Conservation (phyloP, 2,329 filamentous ascomycete genomes). For the Trichoderma aggressivum region DNA sequence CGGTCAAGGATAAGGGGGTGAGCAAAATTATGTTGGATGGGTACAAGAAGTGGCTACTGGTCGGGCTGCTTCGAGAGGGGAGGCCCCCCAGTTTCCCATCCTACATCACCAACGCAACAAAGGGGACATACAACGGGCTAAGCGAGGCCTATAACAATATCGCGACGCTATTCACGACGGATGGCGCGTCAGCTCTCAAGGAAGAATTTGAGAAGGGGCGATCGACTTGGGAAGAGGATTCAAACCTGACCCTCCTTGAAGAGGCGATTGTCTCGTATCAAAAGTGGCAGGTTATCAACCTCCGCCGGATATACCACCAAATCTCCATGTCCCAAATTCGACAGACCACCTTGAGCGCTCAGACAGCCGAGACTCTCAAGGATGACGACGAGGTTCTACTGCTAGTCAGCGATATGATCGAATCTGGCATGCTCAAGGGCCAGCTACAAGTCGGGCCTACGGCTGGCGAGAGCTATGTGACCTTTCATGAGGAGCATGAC, state of each 20-base stretch:
- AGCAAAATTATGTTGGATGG: conserved; percentile 83
- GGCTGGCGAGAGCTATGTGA: conserved; percentile 46
- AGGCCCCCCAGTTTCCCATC: conserved; percentile 53
- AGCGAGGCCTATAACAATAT: conserved; percentile 70
- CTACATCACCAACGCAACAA: conserved; percentile 49
- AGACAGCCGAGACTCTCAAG: conserved; percentile 45
- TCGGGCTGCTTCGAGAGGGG: conserved; percentile 69
- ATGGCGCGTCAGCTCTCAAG: conserved; percentile 54
- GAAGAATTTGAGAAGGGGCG: conserved; percentile 59
- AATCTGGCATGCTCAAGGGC: conserved; percentile 50
- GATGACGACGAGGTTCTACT: conserved; percentile 42
- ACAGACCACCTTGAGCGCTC: conserved; percentile 49
- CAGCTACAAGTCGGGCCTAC: conserved; percentile 45
- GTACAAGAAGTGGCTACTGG: conserved; percentile 86
- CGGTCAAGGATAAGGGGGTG: conserved; percentile 57
- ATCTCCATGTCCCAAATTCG: conserved; percentile 54
- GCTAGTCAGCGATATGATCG: conserved; percentile 55
- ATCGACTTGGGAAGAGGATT: conserved; percentile 64
- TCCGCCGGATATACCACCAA: conserved; percentile 68
- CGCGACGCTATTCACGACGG: conserved; percentile 62
- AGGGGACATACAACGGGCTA: conserved; percentile 55
- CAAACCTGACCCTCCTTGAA: conserved; percentile 66
- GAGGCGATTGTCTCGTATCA: conserved; percentile 70
- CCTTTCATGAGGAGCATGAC: conserved; percentile 44
- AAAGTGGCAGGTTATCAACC: conserved; percentile 68